Conservation (phyloP, 2,329 filamentous ascomycete species). For the Cordyceps cicadae region DNA sequence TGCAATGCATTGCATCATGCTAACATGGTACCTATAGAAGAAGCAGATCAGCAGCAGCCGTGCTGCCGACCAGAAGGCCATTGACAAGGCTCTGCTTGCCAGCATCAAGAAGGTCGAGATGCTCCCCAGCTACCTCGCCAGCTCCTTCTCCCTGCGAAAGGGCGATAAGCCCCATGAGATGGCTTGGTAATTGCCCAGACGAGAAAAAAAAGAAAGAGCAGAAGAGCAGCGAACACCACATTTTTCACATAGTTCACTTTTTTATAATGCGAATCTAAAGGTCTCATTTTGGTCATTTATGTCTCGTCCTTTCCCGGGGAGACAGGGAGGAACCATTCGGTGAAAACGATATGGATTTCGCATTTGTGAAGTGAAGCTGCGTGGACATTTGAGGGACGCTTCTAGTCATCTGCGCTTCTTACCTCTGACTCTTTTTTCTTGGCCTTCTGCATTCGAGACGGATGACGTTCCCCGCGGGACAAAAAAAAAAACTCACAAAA, state of each 20-base stretch:
- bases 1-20: constrained; percentile 13
- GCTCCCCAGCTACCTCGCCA: constrained; percentile 87
- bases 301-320: constrained; percentile 1
- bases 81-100: constrained; percentile 92
- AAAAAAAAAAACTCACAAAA: not conserved
- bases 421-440: not conserved
- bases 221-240: constrained; percentile 13
- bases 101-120: constrained; percentile 98
- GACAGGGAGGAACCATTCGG: constrained; percentile 1
- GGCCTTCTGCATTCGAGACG: not conserved
- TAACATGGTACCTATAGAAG: constrained; percentile 60
- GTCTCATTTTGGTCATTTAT: constrained; percentile 9
- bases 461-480: not conserved
- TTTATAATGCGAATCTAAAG: constrained; percentile 11
- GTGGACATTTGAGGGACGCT: not conserved
- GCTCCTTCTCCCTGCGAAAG: constrained; percentile 97
- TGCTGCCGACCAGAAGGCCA: constrained; percentile 93
- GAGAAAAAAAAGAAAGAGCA: constrained; percentile 18
- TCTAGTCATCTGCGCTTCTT: not conserved
- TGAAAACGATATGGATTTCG: constrained; percentile 1
- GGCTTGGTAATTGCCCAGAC: constrained; percentile 70
- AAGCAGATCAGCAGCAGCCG: constrained; percentile 90
- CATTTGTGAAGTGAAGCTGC: constrained; percentile 6
- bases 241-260: constrained; percentile 9
- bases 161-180: constrained; percentile 99